Conservation (phyloP, 345 rosid genomes). For the Mallotus nudiflorus region DNA sequence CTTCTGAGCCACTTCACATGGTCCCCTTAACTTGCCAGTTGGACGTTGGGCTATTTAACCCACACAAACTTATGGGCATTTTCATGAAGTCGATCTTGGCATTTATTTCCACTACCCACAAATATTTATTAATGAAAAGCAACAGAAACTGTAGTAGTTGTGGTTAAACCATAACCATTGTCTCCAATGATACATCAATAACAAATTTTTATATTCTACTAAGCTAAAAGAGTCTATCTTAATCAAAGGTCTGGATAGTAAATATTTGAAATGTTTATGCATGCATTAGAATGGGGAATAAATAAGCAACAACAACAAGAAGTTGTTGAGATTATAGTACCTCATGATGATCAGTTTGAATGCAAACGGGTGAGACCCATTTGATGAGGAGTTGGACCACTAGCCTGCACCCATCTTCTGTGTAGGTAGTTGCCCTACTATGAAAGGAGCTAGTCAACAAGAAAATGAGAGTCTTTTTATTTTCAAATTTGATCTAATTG, state of each 20-base stretch:
- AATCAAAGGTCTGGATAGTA: too few species aligned
- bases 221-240: too few species aligned
- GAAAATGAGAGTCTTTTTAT: slow-evolving; percentile 33
- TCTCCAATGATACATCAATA: too few species aligned
- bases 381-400: slow-evolving; percentile 41
- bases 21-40: slow-evolving; percentile 23
- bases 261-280: too few species aligned
- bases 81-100: not conserved
- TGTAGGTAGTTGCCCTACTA: slow-evolving; percentile 28
- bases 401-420: slow-evolving; percentile 31
- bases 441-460: slow-evolving; percentile 47
- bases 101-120: too few species aligned
- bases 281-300: too few species aligned
- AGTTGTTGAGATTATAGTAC: not conserved
- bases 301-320: too few species aligned
- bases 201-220: too few species aligned
- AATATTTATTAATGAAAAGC: too few species aligned
- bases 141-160: too few species aligned
- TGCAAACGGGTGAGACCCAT: slow-evolving; percentile 3
- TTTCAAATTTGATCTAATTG: slow-evolving; percentile 25
- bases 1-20: slow-evolving; percentile 35
- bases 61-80: not conserved
- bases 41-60: slow-evolving; percentile 4
- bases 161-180: too few species aligned
- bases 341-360: slow-evolving; percentile 30